phyloP scores from a whole-genome alignment of 352 stramenopile species.

The Phytopythium sindhum region DNA sequence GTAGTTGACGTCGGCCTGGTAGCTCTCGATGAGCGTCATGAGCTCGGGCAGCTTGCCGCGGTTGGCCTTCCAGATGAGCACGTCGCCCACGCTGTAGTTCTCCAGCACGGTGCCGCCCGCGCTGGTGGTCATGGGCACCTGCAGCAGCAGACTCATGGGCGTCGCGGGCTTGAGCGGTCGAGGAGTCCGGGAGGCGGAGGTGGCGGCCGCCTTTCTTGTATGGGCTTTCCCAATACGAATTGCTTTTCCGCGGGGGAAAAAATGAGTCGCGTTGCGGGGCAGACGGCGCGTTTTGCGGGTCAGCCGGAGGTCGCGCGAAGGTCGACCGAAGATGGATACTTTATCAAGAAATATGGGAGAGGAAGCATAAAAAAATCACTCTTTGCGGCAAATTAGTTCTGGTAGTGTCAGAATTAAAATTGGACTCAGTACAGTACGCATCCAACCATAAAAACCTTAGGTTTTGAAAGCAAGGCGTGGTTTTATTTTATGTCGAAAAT shows the following conservation, averaged over 20 bases:
- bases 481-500: too few relatives aligned
- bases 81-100: slow-evolving; percentile 81
- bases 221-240: neutral
- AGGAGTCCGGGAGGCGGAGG: too few relatives aligned
- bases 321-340: slow-evolving; percentile 4
- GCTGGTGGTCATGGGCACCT: slow-evolving; percentile 51
- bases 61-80: slow-evolving; percentile 84
- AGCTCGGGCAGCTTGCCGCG: slow-evolving; percentile 81
- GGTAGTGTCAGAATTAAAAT: too few relatives aligned
- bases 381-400: too few relatives aligned
- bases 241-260: neutral
- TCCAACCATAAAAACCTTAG: too few relatives aligned
- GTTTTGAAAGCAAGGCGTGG: too few relatives aligned
- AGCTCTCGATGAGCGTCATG: slow-evolving; percentile 64
- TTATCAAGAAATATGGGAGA: too few relatives aligned
- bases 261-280: neutral
- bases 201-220: slow-evolving; percentile 1
- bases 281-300: slow-evolving; percentile 7
- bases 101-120: slow-evolving; percentile 49
- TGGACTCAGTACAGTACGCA: too few relatives aligned
- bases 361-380: too few relatives aligned
- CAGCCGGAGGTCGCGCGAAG: slow-evolving; percentile 20
- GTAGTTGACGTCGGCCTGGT: slow-evolving; percentile 84
- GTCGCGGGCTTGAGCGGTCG: neutral
- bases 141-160: slow-evolving; percentile 61